Evolutionary conservation across 2,329 filamentous ascomycete genomes (phyloP), one percentile per base, ranked within the genome.

Genomic region (Colletotrichum brevisporum): DNA sequence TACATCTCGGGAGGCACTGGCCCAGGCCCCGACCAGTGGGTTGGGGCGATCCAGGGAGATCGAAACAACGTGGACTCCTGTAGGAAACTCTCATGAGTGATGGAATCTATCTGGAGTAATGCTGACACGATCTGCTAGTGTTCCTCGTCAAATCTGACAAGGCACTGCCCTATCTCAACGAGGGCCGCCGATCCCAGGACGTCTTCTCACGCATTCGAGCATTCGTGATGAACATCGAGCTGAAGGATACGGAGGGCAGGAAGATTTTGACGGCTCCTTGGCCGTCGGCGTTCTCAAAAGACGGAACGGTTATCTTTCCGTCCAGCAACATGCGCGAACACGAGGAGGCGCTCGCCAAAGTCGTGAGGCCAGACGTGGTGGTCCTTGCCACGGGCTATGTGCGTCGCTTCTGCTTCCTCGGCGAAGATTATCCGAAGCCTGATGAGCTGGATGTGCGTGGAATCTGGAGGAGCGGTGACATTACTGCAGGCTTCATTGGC

Each of bases 361-460:
- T 60, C 12, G 73, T 83, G 27, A 79, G 78, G 50, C 80, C 84
- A 0, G 84, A 86, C 66, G 73, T 86, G 0, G 73, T 86, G 3
- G 74, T 87, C 12, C 80, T 84, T 57, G 82, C 82, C 4, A 87
- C 85, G 0, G 85, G 85, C 0, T 87, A 86, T 71, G 75, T 74
- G 0, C 79, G 80, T 26, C 73, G 75, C 2, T 84, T 86, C 53
- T 73, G 72, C 0, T 86, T 85, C 71, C 74, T 86, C 9, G 72
- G 76, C 15, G 69, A 73, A 0, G 72, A 72, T 1, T 84, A 84
- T 62, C 83, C 85, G 0, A 79, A 76, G 5, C 82, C 85, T 6
- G 76, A 83, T 55, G 83, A 88, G 54, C 77, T 82, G 21, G 83
- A 85, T 68, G 83, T 89, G 15, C 84, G 87, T n/a, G 80, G 84